Conservation (phyloP, 2,329 filamentous ascomycete genomes). For the Apiospora kogelbergensis region DNA sequence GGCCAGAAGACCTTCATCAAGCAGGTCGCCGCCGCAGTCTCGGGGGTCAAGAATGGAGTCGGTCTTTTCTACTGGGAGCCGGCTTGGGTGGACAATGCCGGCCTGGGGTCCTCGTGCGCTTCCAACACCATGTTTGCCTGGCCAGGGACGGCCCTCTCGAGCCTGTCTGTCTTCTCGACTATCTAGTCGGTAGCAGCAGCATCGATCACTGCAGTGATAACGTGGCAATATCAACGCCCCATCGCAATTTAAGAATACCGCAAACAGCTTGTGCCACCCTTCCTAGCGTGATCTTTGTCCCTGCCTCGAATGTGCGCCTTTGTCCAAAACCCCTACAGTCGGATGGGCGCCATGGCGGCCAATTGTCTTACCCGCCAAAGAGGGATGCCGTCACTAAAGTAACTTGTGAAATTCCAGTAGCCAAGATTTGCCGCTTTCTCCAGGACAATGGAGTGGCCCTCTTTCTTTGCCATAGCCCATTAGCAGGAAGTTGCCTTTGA, state of each 20-base stretch:
- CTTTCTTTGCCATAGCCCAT: neutral
- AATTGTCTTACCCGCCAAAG: neutral
- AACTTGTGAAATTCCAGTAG: neutral
- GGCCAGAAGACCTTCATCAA: constrained; percentile 65
- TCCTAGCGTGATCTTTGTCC: neutral
- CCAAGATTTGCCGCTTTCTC: constrained; percentile 1
- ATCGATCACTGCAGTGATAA: neutral
- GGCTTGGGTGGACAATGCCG: constrained; percentile 66
- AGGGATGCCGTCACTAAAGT: neutral
- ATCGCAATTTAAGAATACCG: neutral
- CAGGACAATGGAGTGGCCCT: neutral
- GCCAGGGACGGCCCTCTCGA: constrained; percentile 54
- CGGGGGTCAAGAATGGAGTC: constrained; percentile 50
- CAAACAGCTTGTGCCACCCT: constrained; percentile 1
- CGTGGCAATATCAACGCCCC: neutral
- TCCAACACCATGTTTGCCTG: constrained; percentile 63
- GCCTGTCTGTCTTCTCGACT: constrained; percentile 54
- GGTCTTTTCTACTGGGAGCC: constrained; percentile 77
- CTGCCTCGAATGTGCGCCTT: neutral
- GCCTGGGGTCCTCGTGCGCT: constrained; percentile 62
- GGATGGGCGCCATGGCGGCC: neutral
- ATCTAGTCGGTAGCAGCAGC: constrained; percentile 38
- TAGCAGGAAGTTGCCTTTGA: neutral
- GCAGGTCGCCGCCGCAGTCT: constrained; percentile 57
- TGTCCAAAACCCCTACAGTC: neutral